A percentile compares a stretch with the other conserved stretches of the same genome.
These are phyloP conservation scores for Cladosporium sphaerospermum DNA, from an alignment of 2,329 filamentous ascomycete species.

Conservation along the genomic window DNA sequence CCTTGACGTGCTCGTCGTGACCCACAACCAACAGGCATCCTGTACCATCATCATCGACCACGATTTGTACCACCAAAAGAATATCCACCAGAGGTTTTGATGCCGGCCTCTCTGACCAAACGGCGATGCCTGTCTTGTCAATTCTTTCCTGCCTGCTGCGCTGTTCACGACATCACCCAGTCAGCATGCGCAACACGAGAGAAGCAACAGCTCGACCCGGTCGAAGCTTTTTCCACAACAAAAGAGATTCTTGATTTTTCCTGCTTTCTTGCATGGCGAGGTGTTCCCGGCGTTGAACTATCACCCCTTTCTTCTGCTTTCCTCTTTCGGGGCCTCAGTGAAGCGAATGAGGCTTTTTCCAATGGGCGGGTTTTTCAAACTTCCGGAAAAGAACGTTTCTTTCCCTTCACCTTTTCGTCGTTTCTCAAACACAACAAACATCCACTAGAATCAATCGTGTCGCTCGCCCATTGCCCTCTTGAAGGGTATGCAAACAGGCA, in stretches of 20 bases:
- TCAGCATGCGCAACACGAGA: neutral
- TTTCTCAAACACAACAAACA: neutral
- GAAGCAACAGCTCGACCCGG: conserved; percentile 4
- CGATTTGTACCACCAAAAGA: conserved; percentile 24
- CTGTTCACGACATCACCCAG: conserved; percentile 6
- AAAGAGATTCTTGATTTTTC: conserved; percentile 12
- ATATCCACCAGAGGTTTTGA: conserved; percentile 18
- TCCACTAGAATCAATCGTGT: neutral
- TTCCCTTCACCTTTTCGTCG: neutral
- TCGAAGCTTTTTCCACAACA: neutral
- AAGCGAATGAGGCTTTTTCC: conserved; percentile 15
- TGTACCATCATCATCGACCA: conserved; percentile 19
- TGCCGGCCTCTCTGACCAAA: conserved; percentile 21
- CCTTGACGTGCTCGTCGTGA: conserved; percentile 7
- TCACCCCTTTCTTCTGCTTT: conserved; percentile 7
- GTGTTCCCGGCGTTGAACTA: conserved; percentile 20
- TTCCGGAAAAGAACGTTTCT: neutral
- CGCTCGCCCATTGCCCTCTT: neutral
- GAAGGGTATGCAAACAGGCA: too few species aligned
- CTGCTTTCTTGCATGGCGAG: conserved; percentile 26
- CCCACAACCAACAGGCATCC: conserved; percentile 5
- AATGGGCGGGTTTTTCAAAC: conserved; percentile 1
- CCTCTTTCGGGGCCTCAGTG: conserved; percentile 8
- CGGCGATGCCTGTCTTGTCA: neutral
- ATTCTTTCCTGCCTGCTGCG: neutral